Evolutionary conservation across 2,329 filamentous ascomycete genomes (phyloP).

Genomic region (Talaromyces rugulosus): DNA sequence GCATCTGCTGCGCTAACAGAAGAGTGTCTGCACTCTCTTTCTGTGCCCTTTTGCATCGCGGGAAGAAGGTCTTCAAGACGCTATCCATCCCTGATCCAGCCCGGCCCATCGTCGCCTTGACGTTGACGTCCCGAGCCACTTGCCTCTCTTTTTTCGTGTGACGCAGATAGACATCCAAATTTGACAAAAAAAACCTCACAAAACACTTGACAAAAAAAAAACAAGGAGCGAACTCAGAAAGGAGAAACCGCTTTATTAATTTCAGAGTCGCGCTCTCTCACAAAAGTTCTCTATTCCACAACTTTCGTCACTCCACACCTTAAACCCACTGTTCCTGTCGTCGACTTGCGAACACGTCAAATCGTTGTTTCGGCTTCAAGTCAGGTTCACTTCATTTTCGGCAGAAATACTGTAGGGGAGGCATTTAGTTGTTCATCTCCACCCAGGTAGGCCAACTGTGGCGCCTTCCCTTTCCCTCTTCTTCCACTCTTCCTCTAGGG

Average conservation of each 20-base stretch:
- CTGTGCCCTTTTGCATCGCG: constrained; percentile 13
- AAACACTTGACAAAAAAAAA: constrained; percentile 12
- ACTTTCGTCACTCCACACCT: constrained; percentile 8
- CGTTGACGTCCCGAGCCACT: constrained; percentile 14
- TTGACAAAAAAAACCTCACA: constrained; percentile 15
- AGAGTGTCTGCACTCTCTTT: not conserved
- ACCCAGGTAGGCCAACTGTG: not conserved
- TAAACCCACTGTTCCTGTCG: constrained; percentile 10
- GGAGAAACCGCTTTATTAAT: not conserved
- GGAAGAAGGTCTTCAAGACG: constrained; percentile 18
- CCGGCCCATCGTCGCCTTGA: constrained; percentile 1
- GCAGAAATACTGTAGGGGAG: constrained; percentile 60
- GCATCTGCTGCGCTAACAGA: not conserved
- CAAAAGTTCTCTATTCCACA: not conserved
- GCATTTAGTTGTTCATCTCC: constrained; percentile 99
- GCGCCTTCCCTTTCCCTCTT: not conserved
- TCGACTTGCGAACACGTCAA: constrained; percentile 2
- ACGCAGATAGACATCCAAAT: constrained; percentile 24
- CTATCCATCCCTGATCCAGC: not conserved
- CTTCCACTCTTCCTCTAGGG: not conserved
- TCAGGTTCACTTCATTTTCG: constrained; percentile 7
- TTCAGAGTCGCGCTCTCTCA: not conserved
- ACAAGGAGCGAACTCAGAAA: constrained; percentile 13
- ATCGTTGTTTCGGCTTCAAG: constrained; percentile 12
- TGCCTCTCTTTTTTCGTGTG: constrained; percentile 15